These are phyloP conservation scores for Mycosphaerella sp. DNA, from an alignment of 2,329 filamentous ascomycete genomes.

Conservation along the genomic window DNA sequence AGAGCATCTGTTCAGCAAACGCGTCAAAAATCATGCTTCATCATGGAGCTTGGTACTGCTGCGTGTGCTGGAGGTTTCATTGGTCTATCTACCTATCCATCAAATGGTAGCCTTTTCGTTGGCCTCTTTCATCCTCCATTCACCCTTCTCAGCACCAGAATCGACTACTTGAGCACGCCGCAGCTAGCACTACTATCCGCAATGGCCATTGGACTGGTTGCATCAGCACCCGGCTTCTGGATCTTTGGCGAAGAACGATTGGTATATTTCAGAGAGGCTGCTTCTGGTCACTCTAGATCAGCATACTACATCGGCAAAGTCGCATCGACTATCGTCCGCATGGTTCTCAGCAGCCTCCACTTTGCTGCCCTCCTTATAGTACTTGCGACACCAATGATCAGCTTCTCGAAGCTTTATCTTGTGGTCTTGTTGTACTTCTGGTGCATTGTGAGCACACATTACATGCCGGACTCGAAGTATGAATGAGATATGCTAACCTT, in stretches of 20 bases:
- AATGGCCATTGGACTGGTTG: conserved; percentile 52
- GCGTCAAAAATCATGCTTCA: conserved; percentile 46
- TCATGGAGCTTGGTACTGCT: conserved; percentile 50
- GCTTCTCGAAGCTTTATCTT: conserved; percentile 45
- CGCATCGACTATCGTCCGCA: conserved; percentile 46
- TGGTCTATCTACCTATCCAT: conserved; percentile 47
- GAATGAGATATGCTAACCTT: neutral
- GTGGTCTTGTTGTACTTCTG: conserved; percentile 53
- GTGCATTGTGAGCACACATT: conserved; percentile 36
- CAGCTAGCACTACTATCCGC: conserved; percentile 49
- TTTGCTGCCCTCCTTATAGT: conserved; percentile 49
- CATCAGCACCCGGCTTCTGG: conserved; percentile 50
- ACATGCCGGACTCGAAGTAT: neutral
- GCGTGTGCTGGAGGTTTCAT: conserved; percentile 49
- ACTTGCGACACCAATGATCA: conserved; percentile 46
- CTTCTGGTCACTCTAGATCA: conserved; percentile 50
- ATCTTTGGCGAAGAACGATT: conserved; percentile 53
- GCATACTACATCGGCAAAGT: conserved; percentile 55
- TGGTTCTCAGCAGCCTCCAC: conserved; percentile 48
- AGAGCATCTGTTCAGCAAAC: conserved; percentile 54
- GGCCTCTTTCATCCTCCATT: conserved; percentile 49
- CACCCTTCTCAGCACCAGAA: conserved; percentile 46
- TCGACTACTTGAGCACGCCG: conserved; percentile 47
- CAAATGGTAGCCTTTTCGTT: conserved; percentile 49
- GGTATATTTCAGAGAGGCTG: conserved; percentile 50